phyloP scores from a whole-genome alignment of 2,329 filamentous ascomycete species.

The Penicillium sp. region DNA sequence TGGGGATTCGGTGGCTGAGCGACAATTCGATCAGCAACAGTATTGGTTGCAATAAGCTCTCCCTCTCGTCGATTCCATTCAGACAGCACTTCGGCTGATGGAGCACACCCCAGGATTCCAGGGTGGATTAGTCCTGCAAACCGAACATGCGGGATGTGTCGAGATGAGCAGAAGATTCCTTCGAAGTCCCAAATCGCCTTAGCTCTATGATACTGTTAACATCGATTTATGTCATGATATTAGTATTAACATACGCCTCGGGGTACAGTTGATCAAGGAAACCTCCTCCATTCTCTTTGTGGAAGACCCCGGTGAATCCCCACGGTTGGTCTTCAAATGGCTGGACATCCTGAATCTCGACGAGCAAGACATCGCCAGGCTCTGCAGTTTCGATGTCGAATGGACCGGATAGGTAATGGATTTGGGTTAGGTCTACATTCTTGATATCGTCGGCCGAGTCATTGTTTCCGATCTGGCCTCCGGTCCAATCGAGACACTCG shows the following conservation, averaged over 20 bases:
- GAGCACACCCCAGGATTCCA: constrained; percentile 86
- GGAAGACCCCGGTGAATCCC: constrained; percentile 86
- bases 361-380: constrained; percentile 79
- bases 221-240: not conserved
- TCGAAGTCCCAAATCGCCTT: constrained; percentile 78
- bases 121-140: constrained; percentile 90
- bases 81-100: constrained; percentile 71
- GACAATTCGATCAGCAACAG: constrained; percentile 67
- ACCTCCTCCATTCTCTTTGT: constrained; percentile 78
- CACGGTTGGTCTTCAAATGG: constrained; percentile 81
- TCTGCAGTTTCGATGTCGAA: constrained; percentile 83
- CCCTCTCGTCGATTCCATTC: constrained; percentile 83
- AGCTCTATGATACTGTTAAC: constrained; percentile 40
- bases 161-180: constrained; percentile 76
- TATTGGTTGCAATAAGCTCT: constrained; percentile 69
- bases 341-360: constrained; percentile 92
- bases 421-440: constrained; percentile 77
- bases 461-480: constrained; percentile 82
- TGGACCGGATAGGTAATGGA: constrained; percentile 87
- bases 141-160: constrained; percentile 82
- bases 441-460: constrained; percentile 86
- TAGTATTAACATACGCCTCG: constrained; percentile 59
- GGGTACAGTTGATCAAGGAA: constrained; percentile 88
- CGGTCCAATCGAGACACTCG: constrained; percentile 80
- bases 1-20: constrained; percentile 71